Conservation (phyloP, 202 grass and related monocot genomes). For the Carex arenaria region DNA sequence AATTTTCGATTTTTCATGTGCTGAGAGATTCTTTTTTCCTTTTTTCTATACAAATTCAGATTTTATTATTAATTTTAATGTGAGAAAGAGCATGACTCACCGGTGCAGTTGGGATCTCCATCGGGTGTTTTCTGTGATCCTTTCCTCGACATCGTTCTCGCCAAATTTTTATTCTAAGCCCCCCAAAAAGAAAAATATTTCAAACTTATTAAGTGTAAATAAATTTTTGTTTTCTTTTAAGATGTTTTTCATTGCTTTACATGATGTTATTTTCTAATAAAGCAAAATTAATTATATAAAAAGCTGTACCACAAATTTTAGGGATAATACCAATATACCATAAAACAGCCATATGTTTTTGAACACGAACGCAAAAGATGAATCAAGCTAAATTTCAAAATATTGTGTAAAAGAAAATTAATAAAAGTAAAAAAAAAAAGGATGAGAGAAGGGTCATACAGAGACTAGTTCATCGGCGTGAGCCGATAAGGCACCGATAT, state of each 20-base stretch:
- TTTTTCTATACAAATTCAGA: background rate
- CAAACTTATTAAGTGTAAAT: constrained; percentile 3
- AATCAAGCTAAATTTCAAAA: background rate
- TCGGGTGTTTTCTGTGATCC: constrained; percentile 45
- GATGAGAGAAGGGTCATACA: constrained; percentile 21
- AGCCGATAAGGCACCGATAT: constrained; percentile 46
- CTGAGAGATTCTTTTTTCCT: background rate
- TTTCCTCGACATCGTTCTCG: constrained; percentile 59
- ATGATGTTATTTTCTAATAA: background rate
- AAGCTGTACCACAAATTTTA: background rate
- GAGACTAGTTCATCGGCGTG: constrained; percentile 31
- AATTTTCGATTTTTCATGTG: background rate
- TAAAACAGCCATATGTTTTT: background rate
- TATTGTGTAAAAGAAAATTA: background rate
- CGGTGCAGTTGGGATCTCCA: constrained; percentile 35
- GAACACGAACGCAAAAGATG: background rate
- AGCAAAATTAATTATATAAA: background rate
- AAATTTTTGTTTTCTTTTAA: background rate
- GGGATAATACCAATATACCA: too few species aligned
- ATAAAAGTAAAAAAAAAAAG: constrained; percentile 26
- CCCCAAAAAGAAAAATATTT: background rate
- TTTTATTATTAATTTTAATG: background rate
- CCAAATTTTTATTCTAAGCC: constrained; percentile 34
- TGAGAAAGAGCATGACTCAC: constrained; percentile 31
- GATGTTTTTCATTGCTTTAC: background rate